phyloP scores from a whole-genome alignment of 805 yeast genomes.

The Wickerhamiella alocasiicola region DNA sequence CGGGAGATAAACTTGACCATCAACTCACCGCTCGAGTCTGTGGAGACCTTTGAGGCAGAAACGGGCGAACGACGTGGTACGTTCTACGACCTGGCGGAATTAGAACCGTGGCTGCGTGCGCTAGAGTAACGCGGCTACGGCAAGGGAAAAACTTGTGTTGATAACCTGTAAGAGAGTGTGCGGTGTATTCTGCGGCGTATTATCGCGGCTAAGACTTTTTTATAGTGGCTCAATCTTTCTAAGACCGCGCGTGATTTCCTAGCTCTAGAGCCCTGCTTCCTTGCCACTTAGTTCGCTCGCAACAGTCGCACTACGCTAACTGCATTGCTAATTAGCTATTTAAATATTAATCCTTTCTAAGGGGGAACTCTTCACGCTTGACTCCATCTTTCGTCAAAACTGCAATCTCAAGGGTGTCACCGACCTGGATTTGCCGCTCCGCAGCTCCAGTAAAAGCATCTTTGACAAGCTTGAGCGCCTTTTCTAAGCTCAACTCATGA shows the following conservation, averaged over 20 bases:
- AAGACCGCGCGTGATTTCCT: too few relatives aligned
- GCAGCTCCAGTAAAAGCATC: constrained; percentile 96
- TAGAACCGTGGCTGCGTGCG: constrained; percentile 28
- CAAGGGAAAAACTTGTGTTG: neutral
- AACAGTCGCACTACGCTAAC: too few relatives aligned
- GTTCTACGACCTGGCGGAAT: constrained; percentile 26
- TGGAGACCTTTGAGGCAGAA: constrained; percentile 8
- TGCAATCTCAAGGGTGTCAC: constrained; percentile 86
- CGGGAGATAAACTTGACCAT: constrained; percentile 15
- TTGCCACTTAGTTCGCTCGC: too few relatives aligned
- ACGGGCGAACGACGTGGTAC: constrained; percentile 16
- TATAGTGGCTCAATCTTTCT: too few relatives aligned
- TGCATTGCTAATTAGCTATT: too few relatives aligned
- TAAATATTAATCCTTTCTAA: constrained; percentile 34
- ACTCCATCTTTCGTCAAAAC: constrained; percentile 92
- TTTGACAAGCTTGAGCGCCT: constrained; percentile 73
- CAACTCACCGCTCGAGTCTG: constrained; percentile 18
- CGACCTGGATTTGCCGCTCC: constrained; percentile 96
- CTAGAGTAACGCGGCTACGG: neutral
- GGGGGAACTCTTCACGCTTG: constrained; percentile 65
- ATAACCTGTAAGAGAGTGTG: too few relatives aligned
- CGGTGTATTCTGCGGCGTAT: too few relatives aligned
- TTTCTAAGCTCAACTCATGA: constrained; percentile 61
- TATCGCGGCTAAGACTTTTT: too few relatives aligned
- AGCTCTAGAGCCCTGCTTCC: too few relatives aligned